Evolutionary conservation across 768 basidiomycete species (phyloP).

Genomic region (Trametes punicea): DNA sequence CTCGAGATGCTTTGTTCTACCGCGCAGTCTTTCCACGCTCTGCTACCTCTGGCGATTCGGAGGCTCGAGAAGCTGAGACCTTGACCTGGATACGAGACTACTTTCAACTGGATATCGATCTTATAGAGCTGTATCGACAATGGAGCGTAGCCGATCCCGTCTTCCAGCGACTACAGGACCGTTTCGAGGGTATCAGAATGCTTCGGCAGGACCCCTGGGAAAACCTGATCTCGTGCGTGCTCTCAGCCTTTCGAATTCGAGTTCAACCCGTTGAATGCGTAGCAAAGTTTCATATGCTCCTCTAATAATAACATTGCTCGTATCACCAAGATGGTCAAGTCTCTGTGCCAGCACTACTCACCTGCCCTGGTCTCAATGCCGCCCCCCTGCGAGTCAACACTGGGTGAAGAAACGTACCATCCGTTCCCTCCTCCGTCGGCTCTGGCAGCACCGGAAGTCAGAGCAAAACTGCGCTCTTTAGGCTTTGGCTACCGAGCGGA

Average conservation of each 20-base stretch:
- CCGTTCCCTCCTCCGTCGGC: conserved; percentile 81
- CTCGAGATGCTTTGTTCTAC: conserved; percentile 61
- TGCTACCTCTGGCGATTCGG: conserved; percentile 27
- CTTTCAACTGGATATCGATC: conserved; percentile 81
- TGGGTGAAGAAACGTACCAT: conserved; percentile 47
- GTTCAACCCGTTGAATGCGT: background rate
- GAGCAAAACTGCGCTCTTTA: conserved; percentile 64
- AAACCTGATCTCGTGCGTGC: conserved; percentile 83
- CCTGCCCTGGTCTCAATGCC: conserved; percentile 55
- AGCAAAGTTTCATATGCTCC: conserved; percentile 88
- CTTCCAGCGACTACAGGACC: conserved; percentile 58
- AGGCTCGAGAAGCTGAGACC: conserved; percentile 58
- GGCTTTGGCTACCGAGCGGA: conserved; percentile 96
- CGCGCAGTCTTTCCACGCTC: conserved; percentile 64
- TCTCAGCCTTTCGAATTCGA: background rate
- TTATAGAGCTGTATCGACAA: conserved; percentile 63
- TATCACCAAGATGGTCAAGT: conserved; percentile 90
- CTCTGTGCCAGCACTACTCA: conserved; percentile 76
- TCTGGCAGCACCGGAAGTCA: conserved; percentile 57
- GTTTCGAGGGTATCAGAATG: conserved; percentile 81
- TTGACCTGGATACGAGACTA: conserved; percentile 78
- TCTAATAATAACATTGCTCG: conserved; percentile 95
- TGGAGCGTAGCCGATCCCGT: conserved; percentile 77
- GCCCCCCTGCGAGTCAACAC: conserved; percentile 29
- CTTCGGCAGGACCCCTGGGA: conserved; percentile 96